Base-by-base conservation (phyloP, 306 rosid species). In the Hippophae rhamnoides region DNA sequence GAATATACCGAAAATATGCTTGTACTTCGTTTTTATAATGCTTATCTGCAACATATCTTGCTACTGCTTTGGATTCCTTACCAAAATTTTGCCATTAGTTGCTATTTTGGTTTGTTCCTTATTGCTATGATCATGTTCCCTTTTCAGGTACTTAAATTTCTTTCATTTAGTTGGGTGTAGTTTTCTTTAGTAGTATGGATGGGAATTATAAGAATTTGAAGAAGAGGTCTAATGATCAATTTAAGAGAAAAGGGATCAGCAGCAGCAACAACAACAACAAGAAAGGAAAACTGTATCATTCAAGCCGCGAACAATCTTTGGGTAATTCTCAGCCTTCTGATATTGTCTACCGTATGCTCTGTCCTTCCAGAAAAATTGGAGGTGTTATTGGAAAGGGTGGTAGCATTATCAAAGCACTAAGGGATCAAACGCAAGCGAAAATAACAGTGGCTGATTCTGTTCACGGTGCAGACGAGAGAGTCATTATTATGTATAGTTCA, bases 331-430 rank as follows among this genome's bases (percentile, higher is more conserved):
- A 69, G 7, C 23, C 68, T 13, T 41, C n/a, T 3, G 69, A 75
- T 8, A 75, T 72, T 2, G 69, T 69, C 48, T 75, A 75, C 46
- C 72, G 76, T 55, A 49, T 64, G 50, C 65, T 75, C 25, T 70
- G 76, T 54, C 76, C 80, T 27, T 60, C 69, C 44, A 69, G 66
- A 11, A 75, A 70, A 48, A 66, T 75, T 47, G 76, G 80, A 1
- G 71, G 76, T 56, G 80, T 70, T 2, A 70, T 75, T 65, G 72
- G 80, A 3, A 75, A 53, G 54, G 80, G 76, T 41, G 80, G 80
- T 8, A 41, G 57, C 44, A 75, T 65, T 13, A 60, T 75, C 18
- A 70, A 62, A 38, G 41, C 71, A 11, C 43, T 75, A 38, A 75
- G 80, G 47, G 72, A 50, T 46, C 76, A 56, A 56, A 75, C 72